Conservation (phyloP, 768 basidiomycete species). For the Crassisporium funariophilum region DNA sequence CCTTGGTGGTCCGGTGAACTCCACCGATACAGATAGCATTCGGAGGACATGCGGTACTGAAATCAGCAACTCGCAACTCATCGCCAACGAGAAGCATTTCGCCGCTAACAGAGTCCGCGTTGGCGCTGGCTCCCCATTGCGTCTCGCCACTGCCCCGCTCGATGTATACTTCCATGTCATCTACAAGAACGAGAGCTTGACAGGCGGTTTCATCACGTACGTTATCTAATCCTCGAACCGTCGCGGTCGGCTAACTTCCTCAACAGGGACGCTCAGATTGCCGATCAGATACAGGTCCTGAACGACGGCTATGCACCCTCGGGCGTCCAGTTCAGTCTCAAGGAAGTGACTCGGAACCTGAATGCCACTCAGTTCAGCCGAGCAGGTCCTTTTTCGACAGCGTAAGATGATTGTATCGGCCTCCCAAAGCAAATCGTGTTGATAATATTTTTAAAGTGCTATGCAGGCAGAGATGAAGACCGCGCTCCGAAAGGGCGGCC, state of each 20-base stretch:
- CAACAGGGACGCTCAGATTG: slow-evolving; percentile 18
- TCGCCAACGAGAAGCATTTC: too few species aligned
- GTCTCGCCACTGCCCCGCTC: too few species aligned
- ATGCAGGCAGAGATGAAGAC: slow-evolving; percentile 40
- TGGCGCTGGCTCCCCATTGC: neutral
- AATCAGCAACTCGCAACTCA: too few species aligned
- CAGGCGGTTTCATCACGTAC: slow-evolving; percentile 41
- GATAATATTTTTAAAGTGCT: slow-evolving; percentile 1
- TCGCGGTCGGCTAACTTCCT: slow-evolving; percentile 15
- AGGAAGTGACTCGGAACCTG: slow-evolving; percentile 32
- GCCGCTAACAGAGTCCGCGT: neutral
- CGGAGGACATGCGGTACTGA: too few species aligned
- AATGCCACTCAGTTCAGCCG: slow-evolving; percentile 42
- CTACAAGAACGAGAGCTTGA: slow-evolving; percentile 24
- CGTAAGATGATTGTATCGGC: slow-evolving; percentile 14
- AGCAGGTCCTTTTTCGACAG: slow-evolving; percentile 37
- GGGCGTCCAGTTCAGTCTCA: slow-evolving; percentile 37
- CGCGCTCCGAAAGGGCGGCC: slow-evolving; percentile 36
- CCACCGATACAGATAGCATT: too few species aligned
- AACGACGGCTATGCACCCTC: slow-evolving; percentile 36
- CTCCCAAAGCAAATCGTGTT: neutral
- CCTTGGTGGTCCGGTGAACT: too few species aligned
- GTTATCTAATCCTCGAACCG: slow-evolving; percentile 39
- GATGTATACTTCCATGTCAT: slow-evolving; percentile 34
- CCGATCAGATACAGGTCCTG: slow-evolving; percentile 37